phyloP scores from a whole-genome alignment of 768 basidiomycete species.

The Pulveroboletus sp. region DNA sequence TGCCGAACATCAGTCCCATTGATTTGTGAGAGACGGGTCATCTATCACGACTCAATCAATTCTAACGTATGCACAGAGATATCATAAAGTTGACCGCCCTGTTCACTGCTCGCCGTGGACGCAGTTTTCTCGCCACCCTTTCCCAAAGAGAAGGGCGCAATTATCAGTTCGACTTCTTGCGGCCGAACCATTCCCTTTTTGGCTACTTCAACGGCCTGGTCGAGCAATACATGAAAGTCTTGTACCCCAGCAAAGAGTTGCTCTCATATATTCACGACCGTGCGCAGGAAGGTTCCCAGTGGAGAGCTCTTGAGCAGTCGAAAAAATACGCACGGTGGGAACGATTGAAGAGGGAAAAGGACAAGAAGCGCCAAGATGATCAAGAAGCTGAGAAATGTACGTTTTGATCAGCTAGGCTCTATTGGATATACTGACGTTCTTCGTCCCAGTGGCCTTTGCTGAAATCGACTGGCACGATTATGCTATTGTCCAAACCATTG shows the following conservation, averaged over 20 bases:
- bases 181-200: slow-evolving; percentile 93
- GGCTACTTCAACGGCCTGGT: slow-evolving; percentile 96
- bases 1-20: slow-evolving; percentile 82
- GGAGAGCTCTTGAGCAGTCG: slow-evolving; percentile 75
- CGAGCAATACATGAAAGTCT: slow-evolving; percentile 89
- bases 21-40: slow-evolving; percentile 71
- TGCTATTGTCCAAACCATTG: slow-evolving; percentile 95
- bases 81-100: slow-evolving; percentile 95
- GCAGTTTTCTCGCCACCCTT: slow-evolving; percentile 78
- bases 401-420: slow-evolving; percentile 27
- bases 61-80: slow-evolving; percentile 51
- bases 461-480: slow-evolving; percentile 99
- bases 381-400: slow-evolving; percentile 84
- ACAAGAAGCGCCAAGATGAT: slow-evolving; percentile 84
- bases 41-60: background rate
- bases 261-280: slow-evolving; percentile 71
- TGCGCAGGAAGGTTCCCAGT: slow-evolving; percentile 60
- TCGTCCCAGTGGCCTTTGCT: slow-evolving; percentile 75
- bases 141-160: slow-evolving; percentile 89
- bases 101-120: slow-evolving; percentile 90
- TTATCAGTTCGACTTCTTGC: slow-evolving; percentile 96
- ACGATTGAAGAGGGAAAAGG: slow-evolving; percentile 73
- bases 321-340: slow-evolving; percentile 86
- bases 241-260: slow-evolving; percentile 75
- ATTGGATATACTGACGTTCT: slow-evolving; percentile 1